Evolutionary conservation across 2,329 filamentous ascomycete genomes (phyloP).

Genomic region (Epichloe festucae): DNA sequence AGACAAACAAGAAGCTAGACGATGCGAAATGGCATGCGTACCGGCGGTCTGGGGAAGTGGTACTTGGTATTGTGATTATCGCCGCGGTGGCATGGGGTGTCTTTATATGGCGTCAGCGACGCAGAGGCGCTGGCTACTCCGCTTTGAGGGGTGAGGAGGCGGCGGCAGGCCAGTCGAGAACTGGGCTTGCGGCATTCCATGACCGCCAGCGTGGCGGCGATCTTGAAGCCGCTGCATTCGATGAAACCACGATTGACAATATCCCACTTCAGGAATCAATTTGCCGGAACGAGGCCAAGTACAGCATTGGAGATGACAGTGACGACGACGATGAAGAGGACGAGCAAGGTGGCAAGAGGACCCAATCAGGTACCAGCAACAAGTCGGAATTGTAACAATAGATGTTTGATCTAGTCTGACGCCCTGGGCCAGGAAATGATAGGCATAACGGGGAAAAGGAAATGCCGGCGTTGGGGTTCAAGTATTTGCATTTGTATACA

Average conservation of each 20-base stretch:
- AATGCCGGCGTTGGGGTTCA: constrained; percentile 1
- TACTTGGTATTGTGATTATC: constrained; percentile 67
- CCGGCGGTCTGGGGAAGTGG: constrained; percentile 73
- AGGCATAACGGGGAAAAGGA: not conserved
- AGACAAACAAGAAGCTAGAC: constrained; percentile 55
- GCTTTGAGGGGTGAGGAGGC: constrained; percentile 30
- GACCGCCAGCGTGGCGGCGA: constrained; percentile 34
- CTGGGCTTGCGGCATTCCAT: constrained; percentile 34
- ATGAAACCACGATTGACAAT: constrained; percentile 52
- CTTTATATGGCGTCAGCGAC: constrained; percentile 50
- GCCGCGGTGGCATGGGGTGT: constrained; percentile 64
- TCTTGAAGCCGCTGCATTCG: constrained; percentile 51
- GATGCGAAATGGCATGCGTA: constrained; percentile 84
- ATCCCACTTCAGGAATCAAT: constrained; percentile 38
- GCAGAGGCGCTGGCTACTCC: constrained; percentile 41
- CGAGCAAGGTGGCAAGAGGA: constrained; percentile 8
- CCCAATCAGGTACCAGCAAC: not conserved
- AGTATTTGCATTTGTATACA: not conserved
- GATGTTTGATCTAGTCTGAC: not conserved
- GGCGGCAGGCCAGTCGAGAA: constrained; percentile 18
- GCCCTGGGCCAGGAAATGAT: not conserved
- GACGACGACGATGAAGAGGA: constrained; percentile 30
- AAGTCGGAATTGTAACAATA: not conserved
- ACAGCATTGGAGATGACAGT: constrained; percentile 44
- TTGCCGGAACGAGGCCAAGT: constrained; percentile 30